Conservation (phyloP, 2,329 filamentous ascomycete species). For the Epichloe coenophiala region DNA sequence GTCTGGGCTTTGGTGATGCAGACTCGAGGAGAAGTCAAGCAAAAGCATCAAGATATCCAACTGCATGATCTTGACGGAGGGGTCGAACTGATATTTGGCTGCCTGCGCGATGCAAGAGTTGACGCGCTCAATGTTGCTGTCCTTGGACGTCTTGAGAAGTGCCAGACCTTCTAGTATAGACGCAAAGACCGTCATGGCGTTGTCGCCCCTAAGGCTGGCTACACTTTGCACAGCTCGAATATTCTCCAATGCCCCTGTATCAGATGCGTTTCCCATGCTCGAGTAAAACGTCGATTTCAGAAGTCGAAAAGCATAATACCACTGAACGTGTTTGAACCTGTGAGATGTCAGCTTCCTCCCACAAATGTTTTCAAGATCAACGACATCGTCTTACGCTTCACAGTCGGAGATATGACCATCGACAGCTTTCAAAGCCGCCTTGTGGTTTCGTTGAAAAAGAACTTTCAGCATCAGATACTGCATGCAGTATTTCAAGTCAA, state of each 20-base stretch:
- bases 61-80: conserved; percentile 49
- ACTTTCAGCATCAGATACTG: conserved; percentile 59
- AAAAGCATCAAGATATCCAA: conserved; percentile 52
- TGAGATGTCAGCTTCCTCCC: not conserved
- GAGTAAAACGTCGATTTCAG: conserved; percentile 58
- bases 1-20: conserved; percentile 48
- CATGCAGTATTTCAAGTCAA: conserved; percentile 64
- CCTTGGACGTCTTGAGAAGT: conserved; percentile 48
- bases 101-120: conserved; percentile 63
- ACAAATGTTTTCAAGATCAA: not conserved
- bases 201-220: conserved; percentile 47
- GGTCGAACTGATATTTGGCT: conserved; percentile 55
- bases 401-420: conserved; percentile 57
- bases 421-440: conserved; percentile 58
- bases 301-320: conserved; percentile 67
- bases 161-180: conserved; percentile 57
- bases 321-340: conserved; percentile 52
- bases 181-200: conserved; percentile 50
- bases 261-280: conserved; percentile 44
- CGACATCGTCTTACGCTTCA: conserved; percentile 37
- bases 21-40: conserved; percentile 55
- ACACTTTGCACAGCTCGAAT: conserved; percentile 48
- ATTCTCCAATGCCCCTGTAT: conserved; percentile 53
- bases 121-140: conserved; percentile 55
- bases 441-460: conserved; percentile 55